Evolutionary conservation across 306 rosid genomes (phyloP), one percentile per base, ranked within the genome.

Genomic region (Betula pendula): DNA sequence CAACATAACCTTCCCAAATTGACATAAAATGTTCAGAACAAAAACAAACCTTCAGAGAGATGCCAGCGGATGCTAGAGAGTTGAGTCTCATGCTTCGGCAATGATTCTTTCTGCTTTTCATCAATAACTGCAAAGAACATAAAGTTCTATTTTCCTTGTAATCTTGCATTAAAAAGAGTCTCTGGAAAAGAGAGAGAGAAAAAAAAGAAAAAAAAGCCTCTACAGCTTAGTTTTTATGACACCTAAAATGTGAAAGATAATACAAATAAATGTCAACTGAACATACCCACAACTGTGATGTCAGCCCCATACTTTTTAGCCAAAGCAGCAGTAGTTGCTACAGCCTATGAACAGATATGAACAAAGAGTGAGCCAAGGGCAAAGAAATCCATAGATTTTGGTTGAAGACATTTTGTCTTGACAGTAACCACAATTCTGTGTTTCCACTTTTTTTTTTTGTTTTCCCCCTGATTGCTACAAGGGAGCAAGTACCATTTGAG

Each of bases 241-340:
- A 44, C 48, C 79, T n/a, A 66, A 20, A 70, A 78, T 42, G 55
- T 31, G 60, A 19, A 56, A 29, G 77, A 75, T 58, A 59, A 20
- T 35, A 22, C 19, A 71, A 80, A 20, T 29, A 35, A 3, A 76
- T 68, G 29, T 31, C 68, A 45, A 68, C 49, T 45, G 58, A 22
- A 77, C 85, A 79, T 91, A 93, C 98, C 91, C 58, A 93, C 92
- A 71, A 93, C 98, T 20, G 98, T 93, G 75, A 93, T 88, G 83
- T 90, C 98, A 70, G 98, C 96, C 66, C 92, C 97, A 77, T 93
- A 88, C 88, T 86, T 93, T 74, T 90, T 91, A 56, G 98, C 98
- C 78, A 93, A 84, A 70, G 97, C 92, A 82, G 92, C 81, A 56
- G 92, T 77, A 49, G 98, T 88, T 44, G 91, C 84, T 76, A 91